A percentile compares a stretch with the other conserved stretches of the same genome.
phyloP scores from a whole-genome alignment of 306 rosid genomes.

The Fragaria nilgerrensis region DNA sequence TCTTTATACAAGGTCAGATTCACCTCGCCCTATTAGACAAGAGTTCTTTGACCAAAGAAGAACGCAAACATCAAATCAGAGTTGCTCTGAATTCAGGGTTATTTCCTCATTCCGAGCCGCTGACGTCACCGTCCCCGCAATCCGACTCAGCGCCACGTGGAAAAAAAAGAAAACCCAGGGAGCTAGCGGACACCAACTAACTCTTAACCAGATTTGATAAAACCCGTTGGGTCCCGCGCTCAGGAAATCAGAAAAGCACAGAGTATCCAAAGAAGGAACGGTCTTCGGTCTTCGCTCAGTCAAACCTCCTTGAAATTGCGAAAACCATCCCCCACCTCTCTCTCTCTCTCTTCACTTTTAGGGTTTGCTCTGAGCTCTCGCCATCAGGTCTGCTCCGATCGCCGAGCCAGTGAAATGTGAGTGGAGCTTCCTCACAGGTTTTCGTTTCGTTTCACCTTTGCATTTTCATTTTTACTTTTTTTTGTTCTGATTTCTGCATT shows the following conservation, averaged over 20 bases:
- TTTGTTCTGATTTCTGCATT: background rate
- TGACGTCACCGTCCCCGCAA: background rate
- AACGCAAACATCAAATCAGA: too few relatives aligned
- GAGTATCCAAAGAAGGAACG: conserved; percentile 14
- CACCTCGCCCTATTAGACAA: too few relatives aligned
- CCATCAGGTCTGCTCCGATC: conserved; percentile 18
- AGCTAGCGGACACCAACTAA: conserved; percentile 38
- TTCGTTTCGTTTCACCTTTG: background rate
- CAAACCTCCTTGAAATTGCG: conserved; percentile 31
- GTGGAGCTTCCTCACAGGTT: conserved; percentile 5
- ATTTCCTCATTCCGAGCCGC: too few relatives aligned
- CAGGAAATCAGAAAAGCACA: conserved; percentile 7
- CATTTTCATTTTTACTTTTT: background rate
- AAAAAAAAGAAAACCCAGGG: background rate
- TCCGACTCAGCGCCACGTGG: conserved; percentile 29
- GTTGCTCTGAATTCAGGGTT: too few relatives aligned
- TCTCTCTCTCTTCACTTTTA: background rate
- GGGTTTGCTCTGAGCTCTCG: background rate
- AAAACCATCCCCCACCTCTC: background rate
- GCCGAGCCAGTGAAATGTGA: conserved; percentile 29
- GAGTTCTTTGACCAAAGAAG: too few relatives aligned
- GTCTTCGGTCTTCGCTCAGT: conserved; percentile 10
- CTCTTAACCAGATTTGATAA: conserved; percentile 37
- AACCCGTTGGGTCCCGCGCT: conserved; percentile 40
- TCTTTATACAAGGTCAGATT: too few relatives aligned